phyloP scores from a whole-genome alignment of 2,329 filamentous ascomycete species.

The Achaetomium macrosporum region DNA sequence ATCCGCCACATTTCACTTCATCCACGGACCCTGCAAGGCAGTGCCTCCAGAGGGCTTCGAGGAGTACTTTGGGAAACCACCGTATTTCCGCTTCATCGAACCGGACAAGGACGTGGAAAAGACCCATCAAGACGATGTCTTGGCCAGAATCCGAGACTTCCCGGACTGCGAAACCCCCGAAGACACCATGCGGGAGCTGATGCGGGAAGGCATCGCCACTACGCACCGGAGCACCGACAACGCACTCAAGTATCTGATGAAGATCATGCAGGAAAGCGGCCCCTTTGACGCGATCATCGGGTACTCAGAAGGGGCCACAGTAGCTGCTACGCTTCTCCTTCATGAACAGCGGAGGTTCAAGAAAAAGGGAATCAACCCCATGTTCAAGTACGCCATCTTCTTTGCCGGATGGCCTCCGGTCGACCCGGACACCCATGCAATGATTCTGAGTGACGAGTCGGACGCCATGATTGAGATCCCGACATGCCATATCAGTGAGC shows the following conservation, averaged over 20 bases:
- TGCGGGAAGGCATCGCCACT: constrained; percentile 29
- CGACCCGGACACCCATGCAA: constrained; percentile 37
- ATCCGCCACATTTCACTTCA: constrained; percentile 45
- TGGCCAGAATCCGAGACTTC: constrained; percentile 49
- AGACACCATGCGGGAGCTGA: constrained; percentile 49
- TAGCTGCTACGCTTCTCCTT: constrained; percentile 48
- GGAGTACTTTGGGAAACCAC: constrained; percentile 50
- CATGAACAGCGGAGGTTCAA: constrained; percentile 41
- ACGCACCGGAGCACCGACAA: constrained; percentile 34
- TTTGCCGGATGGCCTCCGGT: constrained; percentile 51
- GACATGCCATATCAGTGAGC: constrained; percentile 45
- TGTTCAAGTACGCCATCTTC: constrained; percentile 45
- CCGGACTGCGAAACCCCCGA: constrained; percentile 47
- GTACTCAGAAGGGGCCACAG: constrained; percentile 55
- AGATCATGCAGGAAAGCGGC: constrained; percentile 40
- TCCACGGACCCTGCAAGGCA: constrained; percentile 45
- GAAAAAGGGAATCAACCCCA: constrained; percentile 31
- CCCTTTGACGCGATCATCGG: constrained; percentile 52
- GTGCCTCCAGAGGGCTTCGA: constrained; percentile 49
- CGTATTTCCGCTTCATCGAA: constrained; percentile 52
- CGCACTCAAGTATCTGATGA: constrained; percentile 38
- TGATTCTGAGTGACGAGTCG: constrained; percentile 44
- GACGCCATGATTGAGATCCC: constrained; percentile 46
- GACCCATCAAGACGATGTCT: constrained; percentile 39
- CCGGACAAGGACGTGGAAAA: constrained; percentile 41